Percentiles rank a stretch among this genome's conserved stretches.
Evolutionary conservation across 2,329 filamentous ascomycete genomes (phyloP).

Genomic region (Cadophora luteo-olivacea): DNA sequence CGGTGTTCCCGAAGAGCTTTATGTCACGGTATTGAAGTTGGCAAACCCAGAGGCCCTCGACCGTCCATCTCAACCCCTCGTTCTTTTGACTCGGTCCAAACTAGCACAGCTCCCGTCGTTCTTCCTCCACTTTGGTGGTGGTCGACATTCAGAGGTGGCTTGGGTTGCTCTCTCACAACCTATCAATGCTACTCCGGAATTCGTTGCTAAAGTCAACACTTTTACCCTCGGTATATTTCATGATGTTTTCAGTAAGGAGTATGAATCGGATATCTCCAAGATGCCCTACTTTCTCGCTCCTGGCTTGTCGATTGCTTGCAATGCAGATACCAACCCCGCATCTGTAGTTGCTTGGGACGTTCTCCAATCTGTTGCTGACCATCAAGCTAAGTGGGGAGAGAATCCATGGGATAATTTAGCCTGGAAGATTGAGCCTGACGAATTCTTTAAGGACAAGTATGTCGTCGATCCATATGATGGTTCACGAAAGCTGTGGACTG

Average conservation of each 20-base stretch:
- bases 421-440: conserved; percentile 47
- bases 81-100: conserved; percentile 71
- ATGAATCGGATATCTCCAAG: conserved; percentile 64
- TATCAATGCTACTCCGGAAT: conserved; percentile 51
- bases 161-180: conserved; percentile 52
- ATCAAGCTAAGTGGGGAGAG: conserved; percentile 47
- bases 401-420: conserved; percentile 43
- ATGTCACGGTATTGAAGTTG: conserved; percentile 67
- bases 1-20: conserved; percentile 60
- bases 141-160: conserved; percentile 63
- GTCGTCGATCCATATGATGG: conserved; percentile 65
- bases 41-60: conserved; percentile 60
- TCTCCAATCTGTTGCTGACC: conserved; percentile 51
- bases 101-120: conserved; percentile 73
- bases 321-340: conserved; percentile 25
- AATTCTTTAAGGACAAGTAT: conserved; percentile 60
- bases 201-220: conserved; percentile 62
- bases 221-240: conserved; percentile 81
- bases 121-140: conserved; percentile 73
- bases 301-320: conserved; percentile 36
- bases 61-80: conserved; percentile 66
- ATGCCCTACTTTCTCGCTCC: conserved; percentile 89
- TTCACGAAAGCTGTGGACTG: conserved; percentile 65
- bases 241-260: conserved; percentile 90
- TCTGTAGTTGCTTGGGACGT: conserved; percentile 66